Conservation (phyloP, 768 basidiomycete species). For the Saitozyma sp. region DNA sequence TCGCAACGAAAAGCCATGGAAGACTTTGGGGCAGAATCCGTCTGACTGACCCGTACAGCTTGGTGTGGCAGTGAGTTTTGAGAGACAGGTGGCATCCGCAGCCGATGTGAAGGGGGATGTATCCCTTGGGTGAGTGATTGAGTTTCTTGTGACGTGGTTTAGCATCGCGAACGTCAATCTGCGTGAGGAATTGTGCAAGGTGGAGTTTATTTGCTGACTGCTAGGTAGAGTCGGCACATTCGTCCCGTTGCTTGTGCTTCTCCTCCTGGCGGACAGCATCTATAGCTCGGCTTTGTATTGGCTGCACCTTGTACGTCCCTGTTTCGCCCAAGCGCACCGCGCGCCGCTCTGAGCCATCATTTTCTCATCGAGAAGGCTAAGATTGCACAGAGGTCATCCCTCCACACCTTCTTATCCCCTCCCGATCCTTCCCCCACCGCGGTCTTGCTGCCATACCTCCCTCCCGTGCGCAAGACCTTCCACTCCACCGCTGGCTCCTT, state of each 20-base stretch:
- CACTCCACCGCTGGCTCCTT: slow-evolving; percentile 9
- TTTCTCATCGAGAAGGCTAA: neutral
- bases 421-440: slow-evolving; percentile 36
- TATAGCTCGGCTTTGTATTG: slow-evolving; percentile 17
- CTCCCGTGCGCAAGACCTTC: slow-evolving; percentile 17
- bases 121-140: slow-evolving; percentile 23
- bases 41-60: slow-evolving; percentile 17
- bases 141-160: neutral
- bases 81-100: slow-evolving; percentile 19
- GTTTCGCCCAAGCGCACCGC: neutral
- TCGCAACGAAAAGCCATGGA: neutral
- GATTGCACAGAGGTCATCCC: slow-evolving; percentile 8
- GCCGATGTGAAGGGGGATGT: slow-evolving; percentile 11
- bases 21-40: neutral
- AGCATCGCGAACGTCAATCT: no score
- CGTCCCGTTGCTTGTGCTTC: slow-evolving; percentile 21
- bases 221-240: slow-evolving; percentile 23
- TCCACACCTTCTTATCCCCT: slow-evolving; percentile 29
- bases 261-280: slow-evolving; percentile 25
- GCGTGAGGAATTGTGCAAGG: no score
- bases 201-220: neutral
- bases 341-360: neutral
- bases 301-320: slow-evolving; percentile 11
- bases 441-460: slow-evolving; percentile 31
- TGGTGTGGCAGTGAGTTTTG: slow-evolving; percentile 17